Percentiles rank a stretch among this genome's conserved stretches.
Evolutionary conservation across 2,329 filamentous ascomycete genomes (phyloP).

Genomic region (Apiospora hydei): DNA sequence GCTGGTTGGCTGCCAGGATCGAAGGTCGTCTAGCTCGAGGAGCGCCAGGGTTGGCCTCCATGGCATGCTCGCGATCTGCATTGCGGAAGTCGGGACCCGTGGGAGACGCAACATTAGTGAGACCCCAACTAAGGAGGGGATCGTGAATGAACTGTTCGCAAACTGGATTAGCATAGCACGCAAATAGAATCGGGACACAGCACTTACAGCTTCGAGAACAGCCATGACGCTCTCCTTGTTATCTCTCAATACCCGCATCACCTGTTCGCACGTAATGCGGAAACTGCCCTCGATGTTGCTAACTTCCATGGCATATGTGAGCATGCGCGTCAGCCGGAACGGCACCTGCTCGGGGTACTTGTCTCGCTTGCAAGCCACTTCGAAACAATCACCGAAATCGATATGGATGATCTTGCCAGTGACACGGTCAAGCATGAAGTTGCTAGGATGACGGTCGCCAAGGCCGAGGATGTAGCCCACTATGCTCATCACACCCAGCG

Average conservation of each 20-base stretch:
- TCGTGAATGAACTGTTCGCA: conserved; percentile 91
- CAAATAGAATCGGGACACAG: background rate
- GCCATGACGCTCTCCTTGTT: conserved; percentile 99
- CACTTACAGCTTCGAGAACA: conserved; percentile 91
- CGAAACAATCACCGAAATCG: conserved; percentile 99
- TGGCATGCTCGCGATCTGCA: conserved; percentile 52
- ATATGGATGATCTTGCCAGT: conserved; percentile 99
- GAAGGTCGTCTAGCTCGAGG: conserved; percentile 69
- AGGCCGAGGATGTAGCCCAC: conserved; percentile 99
- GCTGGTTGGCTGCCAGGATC: conserved; percentile 70
- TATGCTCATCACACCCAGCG: conserved; percentile 99
- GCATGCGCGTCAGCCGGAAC: conserved; percentile 97
- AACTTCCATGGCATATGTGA: conserved; percentile 99
- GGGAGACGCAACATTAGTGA: conserved; percentile 71
- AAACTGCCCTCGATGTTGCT: conserved; percentile 99
- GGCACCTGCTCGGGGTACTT: conserved; percentile 98
- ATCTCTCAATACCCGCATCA: conserved; percentile 94
- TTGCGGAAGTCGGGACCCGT: conserved; percentile 69
- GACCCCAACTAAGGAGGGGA: conserved; percentile 96
- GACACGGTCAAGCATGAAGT: conserved; percentile 94
- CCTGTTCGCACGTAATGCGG: conserved; percentile 96
- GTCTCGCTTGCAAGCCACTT: conserved; percentile 98
- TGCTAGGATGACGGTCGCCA: conserved; percentile 95
- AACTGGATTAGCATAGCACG: background rate
- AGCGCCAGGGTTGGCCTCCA: conserved; percentile 54